A percentile compares a stretch with the other conserved stretches of the same genome.
These are phyloP conservation scores for Rubus idaeus DNA, from an alignment of 306 rosid species.

Conservation along the genomic window DNA sequence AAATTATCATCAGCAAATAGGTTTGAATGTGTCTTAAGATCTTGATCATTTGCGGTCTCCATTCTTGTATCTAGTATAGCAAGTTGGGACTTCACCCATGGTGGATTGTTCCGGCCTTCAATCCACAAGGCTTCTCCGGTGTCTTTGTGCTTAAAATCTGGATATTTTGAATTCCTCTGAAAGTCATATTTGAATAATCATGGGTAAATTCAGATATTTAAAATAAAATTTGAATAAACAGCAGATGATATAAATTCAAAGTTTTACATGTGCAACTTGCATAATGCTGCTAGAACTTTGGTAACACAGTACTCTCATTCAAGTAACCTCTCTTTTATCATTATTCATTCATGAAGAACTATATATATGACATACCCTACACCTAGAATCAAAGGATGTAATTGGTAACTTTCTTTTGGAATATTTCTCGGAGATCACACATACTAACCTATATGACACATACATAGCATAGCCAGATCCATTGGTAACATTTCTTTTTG, in stretches of 20 bases:
- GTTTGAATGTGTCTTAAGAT: conserved; percentile 42
- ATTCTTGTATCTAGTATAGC: conserved; percentile 66
- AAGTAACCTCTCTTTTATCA: not conserved
- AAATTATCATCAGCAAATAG: conserved; percentile 40
- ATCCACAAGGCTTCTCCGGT: conserved; percentile 95
- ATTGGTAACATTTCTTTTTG: not conserved
- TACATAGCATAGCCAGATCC: not conserved
- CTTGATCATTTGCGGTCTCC: conserved; percentile 51
- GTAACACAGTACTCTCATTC: not conserved
- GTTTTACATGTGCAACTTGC: not conserved
- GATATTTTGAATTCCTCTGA: conserved; percentile 89
- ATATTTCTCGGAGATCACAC: not conserved
- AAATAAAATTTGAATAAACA: not conserved
- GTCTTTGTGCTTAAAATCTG: conserved; percentile 93
- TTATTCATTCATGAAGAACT: not conserved
- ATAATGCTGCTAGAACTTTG: not conserved
- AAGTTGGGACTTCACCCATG: conserved; percentile 87
- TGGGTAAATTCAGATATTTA: not conserved
- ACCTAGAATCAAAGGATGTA: not conserved
- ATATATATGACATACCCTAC: not conserved
- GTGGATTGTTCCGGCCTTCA: conserved; percentile 73
- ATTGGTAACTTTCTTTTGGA: not conserved
- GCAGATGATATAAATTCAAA: not conserved
- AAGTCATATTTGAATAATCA: conserved; percentile 6
- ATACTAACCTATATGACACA: not conserved